phyloP scores from a whole-genome alignment of 768 basidiomycete species.

The Amanita rubescens region DNA sequence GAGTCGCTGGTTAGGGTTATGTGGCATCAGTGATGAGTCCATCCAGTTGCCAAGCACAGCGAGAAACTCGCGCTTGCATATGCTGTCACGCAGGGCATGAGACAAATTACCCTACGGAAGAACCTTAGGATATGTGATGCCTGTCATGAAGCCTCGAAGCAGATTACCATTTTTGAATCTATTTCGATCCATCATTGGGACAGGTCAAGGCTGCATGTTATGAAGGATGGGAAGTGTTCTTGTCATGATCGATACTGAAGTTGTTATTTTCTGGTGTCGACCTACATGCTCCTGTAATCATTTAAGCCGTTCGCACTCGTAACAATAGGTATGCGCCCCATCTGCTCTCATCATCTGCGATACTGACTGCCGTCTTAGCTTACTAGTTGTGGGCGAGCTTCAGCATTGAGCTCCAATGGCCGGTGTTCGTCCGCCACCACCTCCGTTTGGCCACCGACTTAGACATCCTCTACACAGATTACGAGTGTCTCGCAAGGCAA shows the following conservation, averaged over 20 bases:
- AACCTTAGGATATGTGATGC: conserved; percentile 19
- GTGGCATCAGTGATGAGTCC: conserved; percentile 17
- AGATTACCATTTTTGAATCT: conserved; percentile 19
- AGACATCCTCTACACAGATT: no score
- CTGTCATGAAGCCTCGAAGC: conserved; percentile 19
- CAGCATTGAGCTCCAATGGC: no score
- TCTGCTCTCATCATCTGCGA: no score
- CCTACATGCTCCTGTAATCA: no score
- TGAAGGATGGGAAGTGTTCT: conserved; percentile 20
- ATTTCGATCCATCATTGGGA: conserved; percentile 20
- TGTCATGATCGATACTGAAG: conserved; percentile 19
- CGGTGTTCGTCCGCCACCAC: no score
- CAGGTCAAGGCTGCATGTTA: conserved; percentile 18
- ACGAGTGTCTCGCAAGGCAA: no score
- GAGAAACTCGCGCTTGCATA: conserved; percentile 19
- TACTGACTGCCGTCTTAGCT: no score
- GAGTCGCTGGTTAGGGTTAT: conserved; percentile 15
- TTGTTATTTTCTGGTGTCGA: conserved; percentile 9
- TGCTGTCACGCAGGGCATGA: conserved; percentile 18
- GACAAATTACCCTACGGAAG: conserved; percentile 17
- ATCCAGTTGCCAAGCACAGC: conserved; percentile 18
- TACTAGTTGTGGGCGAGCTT: no score
- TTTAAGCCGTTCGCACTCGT: no score
- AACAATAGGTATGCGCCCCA: no score
- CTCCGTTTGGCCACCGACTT: no score